Conservation (phyloP, 148 eudicot genomes). For the Fagopyrum tataricum region DNA sequence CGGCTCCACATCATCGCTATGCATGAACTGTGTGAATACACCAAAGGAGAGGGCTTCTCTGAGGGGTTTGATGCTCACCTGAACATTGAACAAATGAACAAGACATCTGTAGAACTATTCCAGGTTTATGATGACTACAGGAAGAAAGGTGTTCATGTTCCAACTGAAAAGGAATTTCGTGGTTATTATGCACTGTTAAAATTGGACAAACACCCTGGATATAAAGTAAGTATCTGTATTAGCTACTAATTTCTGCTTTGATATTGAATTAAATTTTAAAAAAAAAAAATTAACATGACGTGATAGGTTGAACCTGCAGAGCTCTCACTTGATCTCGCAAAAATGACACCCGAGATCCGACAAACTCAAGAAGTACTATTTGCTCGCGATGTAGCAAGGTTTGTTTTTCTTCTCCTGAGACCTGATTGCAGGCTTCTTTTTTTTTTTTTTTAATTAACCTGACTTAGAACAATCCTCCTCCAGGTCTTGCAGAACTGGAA, state of each 20-base stretch:
- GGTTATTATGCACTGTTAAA: slow-evolving; percentile 98
- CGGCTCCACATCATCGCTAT: slow-evolving; percentile 91
- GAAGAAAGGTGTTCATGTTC: slow-evolving; percentile 68
- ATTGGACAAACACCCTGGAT: slow-evolving; percentile 97
- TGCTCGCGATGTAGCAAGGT: slow-evolving; percentile 99
- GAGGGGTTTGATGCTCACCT: slow-evolving; percentile 99
- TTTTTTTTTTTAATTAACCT: slow-evolving; percentile 19
- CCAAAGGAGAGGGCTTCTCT: slow-evolving; percentile 91
- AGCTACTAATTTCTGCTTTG: background rate
- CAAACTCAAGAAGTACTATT: slow-evolving; percentile 81
- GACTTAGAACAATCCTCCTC: slow-evolving; percentile 19
- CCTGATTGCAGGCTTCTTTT: background rate
- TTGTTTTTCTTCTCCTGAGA: slow-evolving; percentile 11
- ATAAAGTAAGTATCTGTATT: slow-evolving; percentile 58
- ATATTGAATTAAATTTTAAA: slow-evolving; percentile 10
- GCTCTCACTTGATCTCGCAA: slow-evolving; percentile 95
- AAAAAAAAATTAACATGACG: slow-evolving; percentile 26
- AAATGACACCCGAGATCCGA: slow-evolving; percentile 86
- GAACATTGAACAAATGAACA: slow-evolving; percentile 98
- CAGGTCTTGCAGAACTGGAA: slow-evolving; percentile 96
- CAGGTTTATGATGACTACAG: slow-evolving; percentile 96
- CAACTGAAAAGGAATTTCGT: slow-evolving; percentile 87
- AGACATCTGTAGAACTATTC: slow-evolving; percentile 92
- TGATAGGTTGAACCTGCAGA: slow-evolving; percentile 98
- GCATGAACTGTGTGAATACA: slow-evolving; percentile 96